Conservation (phyloP, 768 basidiomycete genomes). For the Mycena indigotica region DNA sequence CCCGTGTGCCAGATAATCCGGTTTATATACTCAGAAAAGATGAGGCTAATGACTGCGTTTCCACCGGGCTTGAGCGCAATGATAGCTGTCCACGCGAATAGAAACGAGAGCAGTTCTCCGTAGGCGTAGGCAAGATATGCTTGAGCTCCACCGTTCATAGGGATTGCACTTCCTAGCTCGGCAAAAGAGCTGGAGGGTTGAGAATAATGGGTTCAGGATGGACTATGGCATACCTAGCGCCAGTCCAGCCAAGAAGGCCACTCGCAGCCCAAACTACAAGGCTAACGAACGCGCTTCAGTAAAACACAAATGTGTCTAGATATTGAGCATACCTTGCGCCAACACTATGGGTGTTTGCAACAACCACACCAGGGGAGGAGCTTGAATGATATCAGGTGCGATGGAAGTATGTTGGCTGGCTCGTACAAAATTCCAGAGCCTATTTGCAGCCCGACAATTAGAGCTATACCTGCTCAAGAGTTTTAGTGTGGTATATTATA, state of each 20-base stretch:
- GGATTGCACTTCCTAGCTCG: constrained; percentile 88
- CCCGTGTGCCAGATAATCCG: constrained; percentile 81
- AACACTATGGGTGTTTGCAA: constrained; percentile 85
- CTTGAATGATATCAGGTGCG: constrained; percentile 39
- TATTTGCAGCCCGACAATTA: constrained; percentile 85
- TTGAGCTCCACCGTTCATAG: constrained; percentile 71
- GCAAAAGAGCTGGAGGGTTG: constrained; percentile 74
- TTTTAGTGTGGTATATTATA: constrained; percentile 1
- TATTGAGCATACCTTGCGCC: constrained; percentile 54
- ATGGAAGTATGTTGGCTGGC: background rate
- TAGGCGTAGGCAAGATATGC: constrained; percentile 90
- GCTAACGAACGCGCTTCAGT: constrained; percentile 43
- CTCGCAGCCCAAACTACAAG: constrained; percentile 81
- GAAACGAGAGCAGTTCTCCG: constrained; percentile 82
- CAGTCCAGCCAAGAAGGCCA: constrained; percentile 91
- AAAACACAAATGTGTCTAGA: background rate
- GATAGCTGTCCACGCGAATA: constrained; percentile 95
- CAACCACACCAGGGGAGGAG: constrained; percentile 90
- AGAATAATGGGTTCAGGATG: background rate
- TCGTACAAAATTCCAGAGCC: constrained; percentile 93
- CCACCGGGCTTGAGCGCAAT: constrained; percentile 83
- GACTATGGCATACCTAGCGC: constrained; percentile 55
- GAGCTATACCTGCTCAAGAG: constrained; percentile 65
- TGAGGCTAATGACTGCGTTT: constrained; percentile 85
- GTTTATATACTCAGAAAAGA: constrained; percentile 87